Evolutionary conservation across 345 rosid species (phyloP).

Genomic region (Hibiscus mutabilis): DNA sequence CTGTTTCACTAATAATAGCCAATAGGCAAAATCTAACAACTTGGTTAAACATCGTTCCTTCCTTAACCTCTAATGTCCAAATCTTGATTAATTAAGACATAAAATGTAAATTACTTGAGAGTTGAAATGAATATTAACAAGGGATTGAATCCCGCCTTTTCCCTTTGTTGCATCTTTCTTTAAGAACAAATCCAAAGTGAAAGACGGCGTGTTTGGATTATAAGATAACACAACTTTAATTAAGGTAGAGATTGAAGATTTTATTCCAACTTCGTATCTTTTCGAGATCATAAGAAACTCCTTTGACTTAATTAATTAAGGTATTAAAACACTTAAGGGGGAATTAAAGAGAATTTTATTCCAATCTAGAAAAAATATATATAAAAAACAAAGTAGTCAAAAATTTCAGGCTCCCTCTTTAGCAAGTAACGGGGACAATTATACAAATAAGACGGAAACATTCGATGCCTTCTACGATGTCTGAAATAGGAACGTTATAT

Average conservation of each 20-base stretch:
- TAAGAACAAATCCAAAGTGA: slow-evolving; percentile 2
- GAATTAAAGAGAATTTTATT: neutral
- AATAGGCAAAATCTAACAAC: too few species aligned
- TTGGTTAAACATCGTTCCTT: too few species aligned
- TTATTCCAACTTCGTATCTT: slow-evolving; percentile 26
- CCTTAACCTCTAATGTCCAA: too few species aligned
- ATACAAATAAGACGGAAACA: neutral
- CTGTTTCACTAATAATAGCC: too few species aligned
- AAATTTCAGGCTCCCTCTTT: slow-evolving; percentile 6
- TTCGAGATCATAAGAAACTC: slow-evolving; percentile 22
- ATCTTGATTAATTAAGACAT: neutral
- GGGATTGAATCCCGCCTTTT: too few species aligned
- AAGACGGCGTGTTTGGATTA: neutral
- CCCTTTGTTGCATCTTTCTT: neutral
- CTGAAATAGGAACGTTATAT: neutral
- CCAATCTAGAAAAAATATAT: neutral
- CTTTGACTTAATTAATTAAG: slow-evolving; percentile 25
- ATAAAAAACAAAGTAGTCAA: neutral
- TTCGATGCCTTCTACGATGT: neutral
- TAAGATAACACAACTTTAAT: slow-evolving; percentile 6
- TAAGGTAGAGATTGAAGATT: slow-evolving; percentile 10
- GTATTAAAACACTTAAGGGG: too few species aligned
- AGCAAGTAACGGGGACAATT: neutral
- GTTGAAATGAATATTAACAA: too few species aligned
- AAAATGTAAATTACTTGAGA: neutral